phyloP scores from a whole-genome alignment of 2,329 filamentous ascomycete species.

The Chrysosporium queenslandicum region DNA sequence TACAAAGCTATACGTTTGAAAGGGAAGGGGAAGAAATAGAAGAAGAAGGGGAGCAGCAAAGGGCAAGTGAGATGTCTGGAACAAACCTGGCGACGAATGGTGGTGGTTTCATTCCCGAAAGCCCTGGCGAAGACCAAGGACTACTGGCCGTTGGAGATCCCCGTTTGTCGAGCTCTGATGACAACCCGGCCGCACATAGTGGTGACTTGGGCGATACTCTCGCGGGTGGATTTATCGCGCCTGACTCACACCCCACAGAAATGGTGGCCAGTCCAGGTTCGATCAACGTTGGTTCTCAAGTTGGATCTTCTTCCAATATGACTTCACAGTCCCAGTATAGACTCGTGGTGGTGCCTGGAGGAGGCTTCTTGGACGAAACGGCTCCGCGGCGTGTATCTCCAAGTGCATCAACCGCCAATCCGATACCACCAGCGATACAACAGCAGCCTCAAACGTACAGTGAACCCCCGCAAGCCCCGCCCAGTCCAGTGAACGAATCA shows the following conservation, averaged over 20 bases:
- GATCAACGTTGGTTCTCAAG: slow-evolving; percentile 5
- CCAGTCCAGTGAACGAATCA: slow-evolving; percentile 16
- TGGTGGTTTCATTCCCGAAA: slow-evolving; percentile 34
- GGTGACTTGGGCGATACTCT: background rate
- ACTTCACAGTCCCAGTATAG: slow-evolving; percentile 19
- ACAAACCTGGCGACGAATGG: slow-evolving; percentile 21
- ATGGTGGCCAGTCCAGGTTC: background rate
- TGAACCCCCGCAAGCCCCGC: background rate
- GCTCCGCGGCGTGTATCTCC: background rate
- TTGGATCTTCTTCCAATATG: background rate
- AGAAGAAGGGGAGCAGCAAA: slow-evolving; percentile 10
- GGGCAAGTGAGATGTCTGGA: slow-evolving; percentile 24
- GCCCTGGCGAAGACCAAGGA: slow-evolving; percentile 18
- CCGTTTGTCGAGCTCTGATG: background rate
- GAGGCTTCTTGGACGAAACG: background rate
- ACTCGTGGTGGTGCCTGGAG: slow-evolving; percentile 24
- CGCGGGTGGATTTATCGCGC: slow-evolving; percentile 19
- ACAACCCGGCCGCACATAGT: background rate
- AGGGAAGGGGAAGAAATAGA: slow-evolving; percentile 26
- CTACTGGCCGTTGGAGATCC: background rate
- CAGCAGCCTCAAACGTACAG: background rate
- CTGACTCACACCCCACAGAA: slow-evolving; percentile 6
- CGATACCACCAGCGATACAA: background rate
- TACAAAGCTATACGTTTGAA: slow-evolving; percentile 48
- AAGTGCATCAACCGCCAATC: background rate